Evolutionary conservation across 768 basidiomycete species (phyloP), one percentile per base, ranked within the genome.

Genomic region (Tulasnella sp.): DNA sequence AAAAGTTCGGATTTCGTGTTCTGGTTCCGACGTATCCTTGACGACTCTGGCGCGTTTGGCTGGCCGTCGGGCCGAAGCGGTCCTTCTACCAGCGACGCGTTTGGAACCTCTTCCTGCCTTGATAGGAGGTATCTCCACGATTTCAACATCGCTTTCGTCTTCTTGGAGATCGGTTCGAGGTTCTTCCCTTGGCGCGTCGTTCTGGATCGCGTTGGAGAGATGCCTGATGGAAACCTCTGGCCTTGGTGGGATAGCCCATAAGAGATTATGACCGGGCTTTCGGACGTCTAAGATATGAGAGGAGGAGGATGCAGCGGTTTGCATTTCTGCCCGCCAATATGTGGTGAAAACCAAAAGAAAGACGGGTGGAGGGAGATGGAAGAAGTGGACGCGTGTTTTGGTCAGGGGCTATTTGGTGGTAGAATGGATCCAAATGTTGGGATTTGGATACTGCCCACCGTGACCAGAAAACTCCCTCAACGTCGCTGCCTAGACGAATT

Each of bases 61-160:
- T 52, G 40, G 40, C 9, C 40, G 37, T 39, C 29, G 71, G 22
- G 31, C 49, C 9, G 71, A 40, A 12, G 37, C 6, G 42, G 71
- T 25, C 25, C 71, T 29, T 7, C 38, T 31, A 14, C 9, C 71
- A 19, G 31, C 40, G 29, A 25, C 71, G n/a, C 71, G 40, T 52
- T 52, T 39, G 3, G 38, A 52, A 14, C 71, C 40, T 72, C 49
- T 72, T 5, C 31, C 69, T 34, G 25, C 29, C 40, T 45, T 29
- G 0, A 39, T 52, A 9, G 37, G 40, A 22, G 19, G 37, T 8
- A 42, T 40, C 31, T 72, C 71, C 9, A 39, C 49, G 38, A 72
- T 72, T 25, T 72, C 71, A n/a, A 22, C 6, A 40, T 72, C 71
- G 71, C 71, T 72, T 17, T 72, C 40, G 19, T 72, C 69, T 31